These are phyloP conservation scores for Fusarium vanettenii DNA, from an alignment of 2,329 filamentous ascomycete genomes.

Conservation along the genomic window DNA sequence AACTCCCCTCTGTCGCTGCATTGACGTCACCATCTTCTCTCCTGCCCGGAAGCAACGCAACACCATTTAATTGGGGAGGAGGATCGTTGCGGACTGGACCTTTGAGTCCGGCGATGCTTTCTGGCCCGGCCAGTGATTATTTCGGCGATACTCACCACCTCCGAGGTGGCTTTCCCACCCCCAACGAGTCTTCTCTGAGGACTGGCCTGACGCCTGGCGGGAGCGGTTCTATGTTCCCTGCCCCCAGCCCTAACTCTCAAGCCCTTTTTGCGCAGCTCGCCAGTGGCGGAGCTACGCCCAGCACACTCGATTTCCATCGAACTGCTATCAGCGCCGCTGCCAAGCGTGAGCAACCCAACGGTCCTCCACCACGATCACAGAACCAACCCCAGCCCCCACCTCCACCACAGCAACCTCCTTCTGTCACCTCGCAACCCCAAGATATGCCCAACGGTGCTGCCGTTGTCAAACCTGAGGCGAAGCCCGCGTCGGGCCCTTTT, in stretches of 20 bases:
- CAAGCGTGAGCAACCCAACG: constrained; percentile 64
- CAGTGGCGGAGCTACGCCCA: constrained; percentile 86
- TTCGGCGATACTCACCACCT: constrained; percentile 84
- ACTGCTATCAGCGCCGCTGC: constrained; percentile 86
- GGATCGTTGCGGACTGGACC: constrained; percentile 92
- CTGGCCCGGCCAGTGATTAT: constrained; percentile 87
- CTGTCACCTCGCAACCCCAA: constrained; percentile 66
- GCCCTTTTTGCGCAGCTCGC: constrained; percentile 83
- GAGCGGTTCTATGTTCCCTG: constrained; percentile 97
- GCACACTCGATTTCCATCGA: constrained; percentile 93
- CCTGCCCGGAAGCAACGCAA: constrained; percentile 77
- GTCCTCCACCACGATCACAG: constrained; percentile 44
- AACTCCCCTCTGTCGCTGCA: constrained; percentile 89
- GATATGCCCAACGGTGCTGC: constrained; percentile 57
- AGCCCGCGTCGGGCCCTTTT: constrained; percentile 73
- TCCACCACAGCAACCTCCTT: constrained; percentile 38
- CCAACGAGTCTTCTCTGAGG: constrained; percentile 93
- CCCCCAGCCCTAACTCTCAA: constrained; percentile 87
- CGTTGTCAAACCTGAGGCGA: constrained; percentile 60
- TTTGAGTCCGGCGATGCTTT: constrained; percentile 96
- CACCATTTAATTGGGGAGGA: constrained; percentile 81
- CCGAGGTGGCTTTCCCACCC: constrained; percentile 88
- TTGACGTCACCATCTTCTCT: constrained; percentile 91
- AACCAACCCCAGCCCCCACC: constrained; percentile 52
- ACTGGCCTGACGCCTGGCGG: constrained; percentile 94